Conservation (phyloP, 768 basidiomycete genomes). For the Tricholoma bakamatsutake region DNA sequence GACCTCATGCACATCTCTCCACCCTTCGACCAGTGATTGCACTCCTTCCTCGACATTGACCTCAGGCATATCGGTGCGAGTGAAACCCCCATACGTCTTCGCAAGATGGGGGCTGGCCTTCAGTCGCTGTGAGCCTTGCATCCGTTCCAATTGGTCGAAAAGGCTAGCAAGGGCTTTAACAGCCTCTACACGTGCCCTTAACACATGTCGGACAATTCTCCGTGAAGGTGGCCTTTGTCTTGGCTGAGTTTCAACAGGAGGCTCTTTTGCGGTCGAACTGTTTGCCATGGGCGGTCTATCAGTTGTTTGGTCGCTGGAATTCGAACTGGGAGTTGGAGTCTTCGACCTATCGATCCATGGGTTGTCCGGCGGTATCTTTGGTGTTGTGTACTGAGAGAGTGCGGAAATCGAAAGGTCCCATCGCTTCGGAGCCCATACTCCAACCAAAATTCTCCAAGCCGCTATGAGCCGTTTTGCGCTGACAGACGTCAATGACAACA, state of each 20-base stretch:
- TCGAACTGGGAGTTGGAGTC: constrained; percentile 13
- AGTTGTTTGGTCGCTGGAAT: constrained; percentile 15
- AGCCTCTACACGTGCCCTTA: constrained; percentile 82
- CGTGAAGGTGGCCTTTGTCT: constrained; percentile 64
- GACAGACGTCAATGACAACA: not conserved
- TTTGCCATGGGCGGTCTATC: constrained; percentile 11
- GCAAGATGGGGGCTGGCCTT: constrained; percentile 43
- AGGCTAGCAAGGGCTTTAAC: constrained; percentile 68
- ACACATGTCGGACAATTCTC: constrained; percentile 82
- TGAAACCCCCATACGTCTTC: constrained; percentile 41
- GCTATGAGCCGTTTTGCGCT: constrained; percentile 85
- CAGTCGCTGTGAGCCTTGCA: constrained; percentile 32
- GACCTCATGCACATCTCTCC: constrained; percentile 67
- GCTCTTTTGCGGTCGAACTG: constrained; percentile 28
- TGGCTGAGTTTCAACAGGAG: constrained; percentile 31
- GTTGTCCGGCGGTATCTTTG: constrained; percentile 58
- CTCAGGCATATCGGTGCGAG: constrained; percentile 27
- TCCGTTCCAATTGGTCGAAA: constrained; percentile 55
- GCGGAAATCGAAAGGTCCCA: constrained; percentile 79
- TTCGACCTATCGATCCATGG: constrained; percentile 60
- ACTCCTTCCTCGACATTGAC: constrained; percentile 21
- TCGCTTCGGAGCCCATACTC: constrained; percentile 82
- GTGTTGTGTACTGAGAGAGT: constrained; percentile 67
- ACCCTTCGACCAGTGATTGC: constrained; percentile 33
- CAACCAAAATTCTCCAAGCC: constrained; percentile 95